Evolutionary conservation across 148 eudicot genomes (phyloP).

Genomic region (Linanthus parryae): DNA sequence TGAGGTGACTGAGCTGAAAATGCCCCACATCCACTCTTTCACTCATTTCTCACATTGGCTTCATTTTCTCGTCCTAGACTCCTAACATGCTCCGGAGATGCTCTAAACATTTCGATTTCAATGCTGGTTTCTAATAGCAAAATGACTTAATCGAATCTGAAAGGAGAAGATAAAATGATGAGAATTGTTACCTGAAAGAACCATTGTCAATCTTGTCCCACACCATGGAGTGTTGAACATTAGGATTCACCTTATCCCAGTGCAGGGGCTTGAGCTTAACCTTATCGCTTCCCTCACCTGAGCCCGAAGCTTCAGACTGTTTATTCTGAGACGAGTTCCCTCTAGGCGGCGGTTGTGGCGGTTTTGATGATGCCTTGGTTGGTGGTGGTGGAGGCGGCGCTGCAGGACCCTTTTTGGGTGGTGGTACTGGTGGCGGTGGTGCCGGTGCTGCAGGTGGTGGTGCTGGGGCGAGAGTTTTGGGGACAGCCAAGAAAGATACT

Average conservation of each 20-base stretch:
- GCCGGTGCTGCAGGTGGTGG: constrained; percentile 27
- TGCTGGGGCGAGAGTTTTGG: constrained; percentile 19
- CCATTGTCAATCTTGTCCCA: constrained; percentile 70
- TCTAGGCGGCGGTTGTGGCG: constrained; percentile 26
- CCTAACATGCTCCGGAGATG: too few relatives aligned
- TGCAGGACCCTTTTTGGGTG: constrained; percentile 19
- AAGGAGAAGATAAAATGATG: background rate
- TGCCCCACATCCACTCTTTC: too few relatives aligned
- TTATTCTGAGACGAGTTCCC: constrained; percentile 20
- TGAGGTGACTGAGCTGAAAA: too few relatives aligned
- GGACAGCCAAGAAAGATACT: constrained; percentile 4
- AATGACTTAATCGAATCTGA: too few relatives aligned
- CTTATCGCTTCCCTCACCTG: constrained; percentile 34
- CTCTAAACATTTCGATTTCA: too few relatives aligned
- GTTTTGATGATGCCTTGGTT: constrained; percentile 27
- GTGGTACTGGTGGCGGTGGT: constrained; percentile 24
- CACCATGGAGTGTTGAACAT: constrained; percentile 74
- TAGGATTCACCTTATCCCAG: constrained; percentile 85
- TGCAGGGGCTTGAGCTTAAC: constrained; percentile 89
- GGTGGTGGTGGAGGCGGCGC: constrained; percentile 29
- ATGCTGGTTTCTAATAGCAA: too few relatives aligned
- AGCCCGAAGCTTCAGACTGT: constrained; percentile 17
- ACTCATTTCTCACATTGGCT: too few relatives aligned
- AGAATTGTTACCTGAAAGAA: constrained; percentile 64
- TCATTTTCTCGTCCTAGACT: too few relatives aligned